A percentile compares a stretch with the other conserved stretches of the same genome.
Evolutionary conservation across 306 rosid species (phyloP).

Genomic region (Glycine latifolia): DNA sequence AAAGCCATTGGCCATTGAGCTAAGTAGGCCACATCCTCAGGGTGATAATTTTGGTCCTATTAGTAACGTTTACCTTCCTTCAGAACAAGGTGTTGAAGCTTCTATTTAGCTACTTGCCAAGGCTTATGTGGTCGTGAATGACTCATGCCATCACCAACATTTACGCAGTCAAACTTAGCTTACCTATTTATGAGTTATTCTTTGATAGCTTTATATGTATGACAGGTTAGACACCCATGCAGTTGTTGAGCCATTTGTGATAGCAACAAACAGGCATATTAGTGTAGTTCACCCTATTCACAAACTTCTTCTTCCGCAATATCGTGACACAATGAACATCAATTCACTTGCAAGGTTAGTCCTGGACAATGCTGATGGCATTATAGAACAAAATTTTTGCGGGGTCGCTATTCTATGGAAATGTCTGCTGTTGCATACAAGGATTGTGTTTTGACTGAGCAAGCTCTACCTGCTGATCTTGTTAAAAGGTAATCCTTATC

Average conservation of each 20-base stretch:
- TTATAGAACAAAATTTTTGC: constrained; percentile 46
- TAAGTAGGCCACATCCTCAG: constrained; percentile 62
- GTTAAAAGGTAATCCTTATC: constrained; percentile 45
- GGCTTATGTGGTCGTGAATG: constrained; percentile 74
- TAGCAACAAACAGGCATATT: constrained; percentile 52
- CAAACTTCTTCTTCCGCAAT: constrained; percentile 52
- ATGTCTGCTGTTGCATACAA: constrained; percentile 47
- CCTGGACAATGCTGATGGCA: constrained; percentile 47
- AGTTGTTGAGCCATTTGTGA: constrained; percentile 67
- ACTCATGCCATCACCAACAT: constrained; percentile 68
- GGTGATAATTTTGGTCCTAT: constrained; percentile 58
- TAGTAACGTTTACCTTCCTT: constrained; percentile 48
- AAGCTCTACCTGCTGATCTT: constrained; percentile 51
- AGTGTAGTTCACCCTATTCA: constrained; percentile 54
- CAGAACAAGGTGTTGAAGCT: constrained; percentile 62
- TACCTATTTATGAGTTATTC: not conserved
- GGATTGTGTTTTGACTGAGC: constrained; percentile 51
- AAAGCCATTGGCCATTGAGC: constrained; percentile 74
- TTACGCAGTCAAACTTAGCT: not conserved
- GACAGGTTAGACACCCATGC: constrained; percentile 81
- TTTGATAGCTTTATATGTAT: not conserved
- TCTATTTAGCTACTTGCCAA: constrained; percentile 72
- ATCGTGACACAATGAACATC: constrained; percentile 52
- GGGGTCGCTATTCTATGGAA: constrained; percentile 45
- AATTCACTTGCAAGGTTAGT: constrained; percentile 48